Evolutionary conservation across 75 land plant genomes (phyloP), one percentile per base, ranked within the genome.

Genomic region (Pinus albicaulis): DNA sequence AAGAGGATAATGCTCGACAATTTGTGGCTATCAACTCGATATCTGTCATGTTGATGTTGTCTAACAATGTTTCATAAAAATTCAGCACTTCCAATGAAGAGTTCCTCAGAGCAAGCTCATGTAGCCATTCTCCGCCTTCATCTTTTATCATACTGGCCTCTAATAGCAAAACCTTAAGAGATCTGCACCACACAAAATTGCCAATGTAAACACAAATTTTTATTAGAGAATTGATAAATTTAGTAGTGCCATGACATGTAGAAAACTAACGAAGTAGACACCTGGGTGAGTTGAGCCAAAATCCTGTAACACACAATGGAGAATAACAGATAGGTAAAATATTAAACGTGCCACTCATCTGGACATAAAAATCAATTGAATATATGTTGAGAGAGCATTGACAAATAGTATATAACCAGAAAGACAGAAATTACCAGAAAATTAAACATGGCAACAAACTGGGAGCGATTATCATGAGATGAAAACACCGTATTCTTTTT

Each of bases 51-150:
- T 44, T 36, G 24, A 88, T 73, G 44, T 44, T 53, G 59, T 73
- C 78, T 36, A 97, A 80, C 11, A 87, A 91, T 56, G 92, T 91
- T 82, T 87, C 82, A 38, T 89, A 84, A 70, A 97, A 92, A 64
- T 89, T 91, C 63, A 95, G 65, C 8, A 78, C 82, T 76, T 92
- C 96, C 59, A 97, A 83, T 62, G 80, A 80, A 59, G 88, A 81
- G 73, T 88, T 89, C 74, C 82, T 72, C 31, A 80, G 31, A 24
- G 93, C 98, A 71, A 97, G 91, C 60, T 84, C 92, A 78, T 91
- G 95, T 1, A 97, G 81, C 99, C 99, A 97, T 55, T 80, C 78
- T 53, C 89, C 96, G 81, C 91, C 92, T 41, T 82, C 86, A 77
- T 92, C 99, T 19, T 17, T 55, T 55, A 97, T 85, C 38, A 14